Base-by-base conservation (phyloP, 768 basidiomycete genomes). In the Inosperma sp. region DNA sequence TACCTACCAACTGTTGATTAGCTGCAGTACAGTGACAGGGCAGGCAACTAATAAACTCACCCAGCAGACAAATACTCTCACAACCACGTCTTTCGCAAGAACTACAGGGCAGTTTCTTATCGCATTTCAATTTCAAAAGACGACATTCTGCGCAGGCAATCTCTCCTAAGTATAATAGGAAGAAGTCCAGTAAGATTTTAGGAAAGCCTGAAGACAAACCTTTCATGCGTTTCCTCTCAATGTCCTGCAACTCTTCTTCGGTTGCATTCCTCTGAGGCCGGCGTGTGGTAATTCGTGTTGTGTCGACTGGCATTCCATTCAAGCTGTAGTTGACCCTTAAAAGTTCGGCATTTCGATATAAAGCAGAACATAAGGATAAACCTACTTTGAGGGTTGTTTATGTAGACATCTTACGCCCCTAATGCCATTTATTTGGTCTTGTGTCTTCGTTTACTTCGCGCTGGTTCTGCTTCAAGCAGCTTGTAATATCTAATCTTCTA, bases 41-140 rank as follows among this genome's bases (percentile, higher is more conserved):
- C 37, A 34, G 30, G 31, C 40, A 14, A 34, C 16, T 3, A 19
- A 21, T 12, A 33, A 61, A 3, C 67, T 30, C 59, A 77, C 78
- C 80, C 55, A 76, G 74, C n/a, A 80, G 80, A 63, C 81, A 84
- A 41, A 84, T 84, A 53, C 78, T 79, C 51, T 81, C 77, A 63
- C 82, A 82, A 9, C 81, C 81, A 61, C 82, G 70, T 35, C 81
- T 70, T 33, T 71, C 70, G 58, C 76, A 78, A 1, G 78, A 78
- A 3, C 72, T 63, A 56, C 77, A 80, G 3, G 78, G 77, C 7
- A 79, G 68, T 47, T 72, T 73, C 57, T 78, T 80, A 54, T 79
- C 76, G 57, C 78, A 80, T 39, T 72, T 70, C 27, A 80, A 65
- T 62, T 80, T 79, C 43, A 79, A 56, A 29, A 76, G 64, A 43